Conservation (phyloP, 306 rosid genomes). For the Citrullus mucosospermus region DNA sequence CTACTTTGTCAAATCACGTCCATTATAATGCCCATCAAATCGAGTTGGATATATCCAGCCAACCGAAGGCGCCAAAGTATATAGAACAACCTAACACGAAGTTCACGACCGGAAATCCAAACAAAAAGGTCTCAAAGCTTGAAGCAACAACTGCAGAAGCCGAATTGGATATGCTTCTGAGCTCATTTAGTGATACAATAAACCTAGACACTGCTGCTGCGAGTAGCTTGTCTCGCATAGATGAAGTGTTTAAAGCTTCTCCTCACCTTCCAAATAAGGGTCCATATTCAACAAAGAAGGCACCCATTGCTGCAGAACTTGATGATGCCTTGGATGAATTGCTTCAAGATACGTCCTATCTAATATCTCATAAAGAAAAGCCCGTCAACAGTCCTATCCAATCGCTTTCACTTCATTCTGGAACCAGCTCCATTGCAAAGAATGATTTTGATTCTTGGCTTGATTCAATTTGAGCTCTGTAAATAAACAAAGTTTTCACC, state of each 20-base stretch:
- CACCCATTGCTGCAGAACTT: conserved; percentile 20
- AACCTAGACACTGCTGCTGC: not conserved
- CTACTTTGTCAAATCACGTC: conserved; percentile 8
- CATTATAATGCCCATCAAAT: conserved; percentile 7
- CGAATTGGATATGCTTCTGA: conserved; percentile 65
- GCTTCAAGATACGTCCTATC: conserved; percentile 45
- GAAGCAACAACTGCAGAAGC: conserved; percentile 42
- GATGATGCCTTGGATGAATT: conserved; percentile 68
- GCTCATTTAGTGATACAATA: conserved; percentile 28
- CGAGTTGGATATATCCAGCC: conserved; percentile 13
- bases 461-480: conserved; percentile 39
- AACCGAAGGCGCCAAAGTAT: conserved; percentile 9
- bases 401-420: conserved; percentile 29
- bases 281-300: conserved; percentile 17
- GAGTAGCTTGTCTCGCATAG: conserved; percentile 5
- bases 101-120: conserved; percentile 12
- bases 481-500: not conserved
- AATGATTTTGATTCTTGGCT: conserved; percentile 76
- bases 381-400: conserved; percentile 7
- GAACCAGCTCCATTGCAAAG: conserved; percentile 21
- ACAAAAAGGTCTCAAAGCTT: conserved; percentile 20
- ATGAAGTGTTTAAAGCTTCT: conserved; percentile 3
- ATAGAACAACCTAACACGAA: conserved; percentile 11
- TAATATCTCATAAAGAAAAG: conserved; percentile 20
- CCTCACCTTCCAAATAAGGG: conserved; percentile 21